Evolutionary conservation across 768 basidiomycete genomes (phyloP).

Genomic region (Trametes punicea): DNA sequence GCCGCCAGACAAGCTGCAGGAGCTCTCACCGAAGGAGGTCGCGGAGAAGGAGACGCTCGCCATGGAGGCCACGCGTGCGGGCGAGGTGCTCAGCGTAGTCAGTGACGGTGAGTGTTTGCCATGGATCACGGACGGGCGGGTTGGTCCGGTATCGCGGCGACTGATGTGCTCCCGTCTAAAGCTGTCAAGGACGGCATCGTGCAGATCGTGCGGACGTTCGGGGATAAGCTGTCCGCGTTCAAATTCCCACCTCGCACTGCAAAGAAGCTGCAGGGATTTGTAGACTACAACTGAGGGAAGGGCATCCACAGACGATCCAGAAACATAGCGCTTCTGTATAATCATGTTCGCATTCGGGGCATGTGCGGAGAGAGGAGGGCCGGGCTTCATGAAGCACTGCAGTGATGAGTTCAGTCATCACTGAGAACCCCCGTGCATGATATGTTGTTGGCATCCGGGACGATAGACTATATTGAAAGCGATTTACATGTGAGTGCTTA

Average conservation of each 20-base stretch:
- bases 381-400: no score
- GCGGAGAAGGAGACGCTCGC: conserved; percentile 37
- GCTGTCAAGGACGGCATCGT: conserved; percentile 66
- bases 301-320: no score
- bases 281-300: conserved; percentile 58
- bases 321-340: no score
- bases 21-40: conserved; percentile 34
- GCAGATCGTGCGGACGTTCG: conserved; percentile 68
- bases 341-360: no score
- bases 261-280: conserved; percentile 63
- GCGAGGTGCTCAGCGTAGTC: conserved; percentile 50
- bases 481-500: not conserved
- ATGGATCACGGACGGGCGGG: no score
- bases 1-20: conserved; percentile 32
- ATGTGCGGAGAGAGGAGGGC: no score
- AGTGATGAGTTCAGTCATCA: no score
- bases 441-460: no score
- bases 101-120: conserved; percentile 64
- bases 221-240: conserved; percentile 70
- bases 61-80: conserved; percentile 52
- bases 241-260: conserved; percentile 72
- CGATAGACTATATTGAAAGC: not conserved
- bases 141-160: not conserved
- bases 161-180: conserved; percentile 23
- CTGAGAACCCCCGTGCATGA: no score